Percentiles rank a stretch among this genome's conserved stretches.
Evolutionary conservation across 1,284 basidiomycete species (phyloP).

Genomic region (Rhodotorula sp.): DNA sequence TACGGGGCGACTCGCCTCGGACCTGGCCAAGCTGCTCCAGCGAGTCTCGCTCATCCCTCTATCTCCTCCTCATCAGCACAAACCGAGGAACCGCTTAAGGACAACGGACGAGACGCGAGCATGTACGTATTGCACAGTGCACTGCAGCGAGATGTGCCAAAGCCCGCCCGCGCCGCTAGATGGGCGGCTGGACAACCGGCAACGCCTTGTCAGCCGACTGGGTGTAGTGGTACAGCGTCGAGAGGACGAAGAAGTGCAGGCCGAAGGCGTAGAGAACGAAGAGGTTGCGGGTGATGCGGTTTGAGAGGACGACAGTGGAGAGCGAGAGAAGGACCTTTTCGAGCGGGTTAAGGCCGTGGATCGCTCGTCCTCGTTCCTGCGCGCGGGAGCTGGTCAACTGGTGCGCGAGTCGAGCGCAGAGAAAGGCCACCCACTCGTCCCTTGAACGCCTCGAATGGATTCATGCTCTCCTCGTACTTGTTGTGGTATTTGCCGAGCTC

Average conservation of each 20-base stretch:
- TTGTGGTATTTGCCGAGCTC: conserved; percentile 85
- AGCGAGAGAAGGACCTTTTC: conserved; percentile 83
- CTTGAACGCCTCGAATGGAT: conserved; percentile 95
- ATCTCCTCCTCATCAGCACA: too few relatives aligned
- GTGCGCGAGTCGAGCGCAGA: background rate
- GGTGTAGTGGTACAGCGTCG: conserved; percentile 59
- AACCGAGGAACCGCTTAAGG: too few relatives aligned
- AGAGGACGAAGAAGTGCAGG: conserved; percentile 74
- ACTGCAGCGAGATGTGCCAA: background rate
- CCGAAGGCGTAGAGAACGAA: conserved; percentile 78
- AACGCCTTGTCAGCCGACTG: conserved; percentile 8
- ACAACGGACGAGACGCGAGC: too few relatives aligned
- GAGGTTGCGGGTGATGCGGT: conserved; percentile 63
- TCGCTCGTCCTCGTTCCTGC: conserved; percentile 87
- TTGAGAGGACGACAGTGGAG: conserved; percentile 80
- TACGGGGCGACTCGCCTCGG: too few relatives aligned
- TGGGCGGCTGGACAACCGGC: conserved; percentile 8
- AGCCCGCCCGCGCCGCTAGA: background rate
- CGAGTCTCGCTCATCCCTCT: too few relatives aligned
- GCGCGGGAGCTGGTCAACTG: background rate
- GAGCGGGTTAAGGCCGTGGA: conserved; percentile 84
- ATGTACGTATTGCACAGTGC: background rate
- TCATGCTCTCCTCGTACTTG: conserved; percentile 92
- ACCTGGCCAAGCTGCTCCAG: too few relatives aligned
- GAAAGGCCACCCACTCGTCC: conserved; percentile 66